Evolutionary conservation across 2,329 filamentous ascomycete genomes (phyloP), one percentile per base, ranked within the genome.

Genomic region (Aphanocladium album): DNA sequence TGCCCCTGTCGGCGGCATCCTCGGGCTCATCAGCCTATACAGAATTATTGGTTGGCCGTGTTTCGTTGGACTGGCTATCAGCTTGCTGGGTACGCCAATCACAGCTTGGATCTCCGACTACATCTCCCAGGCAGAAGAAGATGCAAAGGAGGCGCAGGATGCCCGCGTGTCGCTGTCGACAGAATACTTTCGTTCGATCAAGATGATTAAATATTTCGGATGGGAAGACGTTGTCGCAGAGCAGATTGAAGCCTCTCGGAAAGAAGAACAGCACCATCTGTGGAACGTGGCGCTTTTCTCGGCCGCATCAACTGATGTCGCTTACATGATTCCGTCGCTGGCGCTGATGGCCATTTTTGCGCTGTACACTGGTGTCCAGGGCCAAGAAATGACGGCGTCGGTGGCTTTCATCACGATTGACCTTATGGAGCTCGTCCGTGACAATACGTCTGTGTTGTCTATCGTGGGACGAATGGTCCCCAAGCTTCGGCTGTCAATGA

Each of bases 171-270:
- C 79, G 1, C 74, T 77, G n/a, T 74, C 82, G 16, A 76, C 78
- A 0, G 80, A 83, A 64, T 82, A 81, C 62, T 69, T 82, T 12
- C 68, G 72, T 17, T 79, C 79, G 3, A 81, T 82, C 57, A 74
- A 75, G 25, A 77, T 77, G 1, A 74, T 83, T 66, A 83, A 83
- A 64, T 82, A 81, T 62, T 81, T 83, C 66, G 77, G 76, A 3
- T 82, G 80, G 80, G 80, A 83, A 62, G 74, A 78, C 30, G 74
- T 75, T 16, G 76, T 79, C 60, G 69, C 74, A 12, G 69, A 74
- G 7, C 74, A 72, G 35, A 74, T 82, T 54, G 74, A 77, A 37
- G 70, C 73, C 3, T 74, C 76, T 12, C 76, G 80, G 1, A 62
- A 66, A n/a, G 69, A 72, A 3, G 80, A 83, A 63, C 79, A 81